phyloP scores from a whole-genome alignment of 2,329 filamentous ascomycete species.

The Xylaria sp. region DNA sequence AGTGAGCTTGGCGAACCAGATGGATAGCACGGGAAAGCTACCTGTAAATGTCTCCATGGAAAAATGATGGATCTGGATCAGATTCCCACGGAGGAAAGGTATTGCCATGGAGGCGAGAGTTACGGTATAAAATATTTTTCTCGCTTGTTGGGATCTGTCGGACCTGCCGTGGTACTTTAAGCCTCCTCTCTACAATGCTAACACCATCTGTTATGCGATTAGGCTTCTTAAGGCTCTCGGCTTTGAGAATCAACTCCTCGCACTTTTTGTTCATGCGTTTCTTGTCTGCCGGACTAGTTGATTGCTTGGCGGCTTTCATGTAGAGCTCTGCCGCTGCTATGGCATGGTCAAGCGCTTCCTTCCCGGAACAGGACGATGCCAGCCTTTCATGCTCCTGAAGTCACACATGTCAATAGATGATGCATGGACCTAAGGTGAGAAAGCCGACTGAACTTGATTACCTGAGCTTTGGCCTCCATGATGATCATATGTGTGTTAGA shows the following conservation, averaged over 20 bases:
- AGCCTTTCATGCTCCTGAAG: constrained; percentile 63
- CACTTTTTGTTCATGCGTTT: constrained; percentile 75
- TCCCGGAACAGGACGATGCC: constrained; percentile 60
- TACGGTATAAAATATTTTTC: constrained; percentile 79
- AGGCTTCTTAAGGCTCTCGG: constrained; percentile 77
- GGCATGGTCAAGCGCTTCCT: constrained; percentile 77
- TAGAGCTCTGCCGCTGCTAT: constrained; percentile 84
- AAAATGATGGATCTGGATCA: constrained; percentile 70
- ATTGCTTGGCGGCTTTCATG: constrained; percentile 77
- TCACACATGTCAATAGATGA: constrained; percentile 20
- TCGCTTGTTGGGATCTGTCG: constrained; percentile 75
- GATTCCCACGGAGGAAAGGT: constrained; percentile 87
- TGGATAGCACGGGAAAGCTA: constrained; percentile 55
- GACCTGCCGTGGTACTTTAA: constrained; percentile 57
- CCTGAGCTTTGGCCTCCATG: constrained; percentile 62
- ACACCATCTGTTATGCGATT: constrained; percentile 39
- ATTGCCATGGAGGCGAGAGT: constrained; percentile 83
- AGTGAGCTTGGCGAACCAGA: constrained; percentile 6
- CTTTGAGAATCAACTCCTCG: constrained; percentile 74
- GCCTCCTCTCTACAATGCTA: constrained; percentile 41
- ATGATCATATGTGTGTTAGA: constrained; percentile 1
- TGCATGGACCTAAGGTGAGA: constrained; percentile 16
- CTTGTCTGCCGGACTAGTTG: constrained; percentile 71
- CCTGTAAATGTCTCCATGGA: constrained; percentile 73
- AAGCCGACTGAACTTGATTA: constrained; percentile 41